A percentile compares a stretch with the other conserved stretches of the same genome.
phyloP scores from a whole-genome alignment of 805 yeast genomes.

The Saturnispora galanensis region DNA sequence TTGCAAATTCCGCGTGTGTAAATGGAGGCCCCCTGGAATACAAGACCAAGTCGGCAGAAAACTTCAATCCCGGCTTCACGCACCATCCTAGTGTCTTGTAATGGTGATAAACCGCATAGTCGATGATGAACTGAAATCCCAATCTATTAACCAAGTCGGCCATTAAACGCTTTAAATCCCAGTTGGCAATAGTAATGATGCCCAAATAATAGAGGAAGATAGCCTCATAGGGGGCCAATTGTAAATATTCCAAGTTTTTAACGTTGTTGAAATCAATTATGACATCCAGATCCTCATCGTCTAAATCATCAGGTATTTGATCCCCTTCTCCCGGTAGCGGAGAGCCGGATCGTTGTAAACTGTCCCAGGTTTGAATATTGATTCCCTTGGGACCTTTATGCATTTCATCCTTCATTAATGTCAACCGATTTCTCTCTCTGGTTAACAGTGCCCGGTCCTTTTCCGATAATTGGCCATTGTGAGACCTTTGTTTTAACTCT shows the following conservation, averaged over 20 bases:
- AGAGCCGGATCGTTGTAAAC: neutral
- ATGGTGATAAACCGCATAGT: slow-evolving; percentile 75
- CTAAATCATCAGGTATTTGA: slow-evolving; percentile 8
- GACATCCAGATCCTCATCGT: slow-evolving; percentile 31
- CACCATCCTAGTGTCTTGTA: slow-evolving; percentile 92
- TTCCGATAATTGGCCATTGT: slow-evolving; percentile 9
- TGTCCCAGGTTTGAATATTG: neutral
- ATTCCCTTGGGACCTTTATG: slow-evolving; percentile 12
- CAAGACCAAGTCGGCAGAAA: slow-evolving; percentile 76
- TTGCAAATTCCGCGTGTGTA: slow-evolving; percentile 83
- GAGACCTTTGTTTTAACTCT: slow-evolving; percentile 20
- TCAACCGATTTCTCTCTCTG: slow-evolving; percentile 24
- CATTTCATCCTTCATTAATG: slow-evolving; percentile 14
- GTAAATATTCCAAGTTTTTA: slow-evolving; percentile 38
- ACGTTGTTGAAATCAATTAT: slow-evolving; percentile 20
- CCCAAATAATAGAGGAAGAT: slow-evolving; percentile 46
- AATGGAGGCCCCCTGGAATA: slow-evolving; percentile 93
- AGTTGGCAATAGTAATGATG: slow-evolving; percentile 24
- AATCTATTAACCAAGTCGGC: slow-evolving; percentile 9
- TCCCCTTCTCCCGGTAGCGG: neutral
- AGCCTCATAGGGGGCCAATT: slow-evolving; percentile 67
- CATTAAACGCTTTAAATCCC: slow-evolving; percentile 10
- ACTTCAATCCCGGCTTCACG: slow-evolving; percentile 82
- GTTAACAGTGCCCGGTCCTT: slow-evolving; percentile 22
- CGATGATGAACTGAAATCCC: slow-evolving; percentile 25